phyloP scores from a whole-genome alignment of 495 filamentous ascomycete genomes.

The Daldinia decipiens region DNA sequence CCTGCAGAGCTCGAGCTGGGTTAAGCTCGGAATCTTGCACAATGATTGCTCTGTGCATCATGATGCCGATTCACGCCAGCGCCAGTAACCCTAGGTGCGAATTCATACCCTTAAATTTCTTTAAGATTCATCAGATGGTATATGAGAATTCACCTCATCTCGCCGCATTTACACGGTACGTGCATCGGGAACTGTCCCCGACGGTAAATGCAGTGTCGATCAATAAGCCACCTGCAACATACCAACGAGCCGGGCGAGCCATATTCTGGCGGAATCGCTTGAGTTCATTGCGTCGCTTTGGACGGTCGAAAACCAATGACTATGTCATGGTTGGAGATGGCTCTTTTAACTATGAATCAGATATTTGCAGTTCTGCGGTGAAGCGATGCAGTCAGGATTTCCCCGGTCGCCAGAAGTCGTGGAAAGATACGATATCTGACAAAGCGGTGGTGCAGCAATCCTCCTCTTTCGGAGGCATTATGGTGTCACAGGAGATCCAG shows the following conservation, averaged over 20 bases:
- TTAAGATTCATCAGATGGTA: constrained; percentile 60
- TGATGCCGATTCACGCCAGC: constrained; percentile 56
- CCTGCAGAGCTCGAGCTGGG: constrained; percentile 47
- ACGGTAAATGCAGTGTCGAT: constrained; percentile 51
- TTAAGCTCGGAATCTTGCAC: constrained; percentile 46
- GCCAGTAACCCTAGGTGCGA: constrained; percentile 50
- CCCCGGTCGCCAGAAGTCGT: background rate
- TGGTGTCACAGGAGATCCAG: constrained; percentile 64
- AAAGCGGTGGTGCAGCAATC: constrained; percentile 3
- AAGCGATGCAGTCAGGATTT: constrained; percentile 48
- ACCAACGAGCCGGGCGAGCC: constrained; percentile 14
- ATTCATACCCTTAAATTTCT: constrained; percentile 61
- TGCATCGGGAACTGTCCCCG: constrained; percentile 58
- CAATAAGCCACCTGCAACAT: constrained; percentile 42
- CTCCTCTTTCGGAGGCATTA: constrained; percentile 59
- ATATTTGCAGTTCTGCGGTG: constrained; percentile 53
- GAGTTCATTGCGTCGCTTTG: constrained; percentile 13
- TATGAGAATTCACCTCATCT: constrained; percentile 57
- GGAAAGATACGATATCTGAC: constrained; percentile 23
- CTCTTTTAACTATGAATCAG: constrained; percentile 59
- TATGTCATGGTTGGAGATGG: constrained; percentile 27
- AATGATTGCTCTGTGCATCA: constrained; percentile 56
- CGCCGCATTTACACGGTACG: constrained; percentile 54
- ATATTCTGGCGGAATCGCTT: constrained; percentile 14
- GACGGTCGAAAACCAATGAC: constrained; percentile 13